These are phyloP conservation scores for Aureobasidium sp. DNA, from an alignment of 2,329 filamentous ascomycete species.

Conservation along the genomic window DNA sequence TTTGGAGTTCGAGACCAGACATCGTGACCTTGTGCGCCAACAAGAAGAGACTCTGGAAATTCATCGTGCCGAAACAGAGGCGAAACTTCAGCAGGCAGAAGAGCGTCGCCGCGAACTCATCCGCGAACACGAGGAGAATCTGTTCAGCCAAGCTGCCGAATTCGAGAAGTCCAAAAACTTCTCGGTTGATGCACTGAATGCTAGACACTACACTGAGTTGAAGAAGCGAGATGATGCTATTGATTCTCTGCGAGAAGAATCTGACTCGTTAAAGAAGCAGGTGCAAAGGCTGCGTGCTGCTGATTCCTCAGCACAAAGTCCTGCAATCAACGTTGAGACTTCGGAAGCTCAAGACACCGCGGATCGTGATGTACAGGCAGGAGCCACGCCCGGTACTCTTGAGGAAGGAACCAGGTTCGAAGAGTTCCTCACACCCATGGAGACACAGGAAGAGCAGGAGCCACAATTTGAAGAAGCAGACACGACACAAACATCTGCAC, in stretches of 20 bases:
- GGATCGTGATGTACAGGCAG: background rate
- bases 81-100: background rate
- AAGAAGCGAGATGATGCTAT: conserved; percentile 1
- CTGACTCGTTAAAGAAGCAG: background rate
- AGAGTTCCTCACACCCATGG: background rate
- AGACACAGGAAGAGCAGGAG: background rate
- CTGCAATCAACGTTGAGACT: background rate
- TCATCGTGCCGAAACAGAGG: background rate
- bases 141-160: background rate
- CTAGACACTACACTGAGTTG: background rate
- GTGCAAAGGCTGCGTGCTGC: background rate
- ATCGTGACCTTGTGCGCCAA: conserved; percentile 2
- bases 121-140: background rate
- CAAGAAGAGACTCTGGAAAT: background rate
- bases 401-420: background rate
- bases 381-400: background rate
- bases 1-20: conserved; percentile 1
- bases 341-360: background rate
- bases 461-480: background rate
- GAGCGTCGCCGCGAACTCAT: background rate
- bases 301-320: background rate
- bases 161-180: background rate
- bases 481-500: background rate
- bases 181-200: background rate
- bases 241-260: background rate